Conservation (phyloP, 352 stramenopile species). For the Phytophthora citrophthora region DNA sequence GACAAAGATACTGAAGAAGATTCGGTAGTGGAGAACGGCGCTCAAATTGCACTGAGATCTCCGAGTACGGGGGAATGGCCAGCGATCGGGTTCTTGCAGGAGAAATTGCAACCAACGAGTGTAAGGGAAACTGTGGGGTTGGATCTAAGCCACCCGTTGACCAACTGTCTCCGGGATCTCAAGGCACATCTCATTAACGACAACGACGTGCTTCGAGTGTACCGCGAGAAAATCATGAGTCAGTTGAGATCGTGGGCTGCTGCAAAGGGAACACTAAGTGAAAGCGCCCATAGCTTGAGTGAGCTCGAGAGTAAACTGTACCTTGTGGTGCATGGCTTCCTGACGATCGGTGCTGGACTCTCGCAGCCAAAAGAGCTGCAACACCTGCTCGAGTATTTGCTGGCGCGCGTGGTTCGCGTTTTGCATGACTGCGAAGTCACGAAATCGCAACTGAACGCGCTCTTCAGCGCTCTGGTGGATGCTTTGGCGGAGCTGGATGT, state of each 20-base stretch:
- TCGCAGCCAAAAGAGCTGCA: conserved; percentile 83
- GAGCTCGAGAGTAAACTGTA: conserved; percentile 64
- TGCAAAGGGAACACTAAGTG: conserved; percentile 12
- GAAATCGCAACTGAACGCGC: conserved; percentile 46
- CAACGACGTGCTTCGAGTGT: conserved; percentile 58
- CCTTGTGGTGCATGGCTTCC: conserved; percentile 64
- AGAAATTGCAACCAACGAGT: conserved; percentile 55
- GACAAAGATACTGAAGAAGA: conserved; percentile 10
- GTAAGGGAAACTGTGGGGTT: conserved; percentile 65
- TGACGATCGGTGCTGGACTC: conserved; percentile 76
- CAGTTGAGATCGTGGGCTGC: conserved; percentile 29
- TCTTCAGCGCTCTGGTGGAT: conserved; percentile 77
- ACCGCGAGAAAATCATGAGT: conserved; percentile 50
- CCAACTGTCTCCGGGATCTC: conserved; percentile 71
- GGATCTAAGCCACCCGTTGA: conserved; percentile 67
- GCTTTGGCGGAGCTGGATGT: conserved; percentile 67
- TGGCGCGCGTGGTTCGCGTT: conserved; percentile 62
- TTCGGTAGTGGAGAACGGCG: conserved; percentile 54
- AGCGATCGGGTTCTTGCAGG: conserved; percentile 54
- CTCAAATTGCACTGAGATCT: conserved; percentile 48
- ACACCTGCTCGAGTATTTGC: conserved; percentile 67
- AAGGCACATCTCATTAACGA: conserved; percentile 85
- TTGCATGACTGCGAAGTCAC: conserved; percentile 64
- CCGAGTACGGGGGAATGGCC: conserved; percentile 51
- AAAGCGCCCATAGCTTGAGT: conserved; percentile 26